phyloP scores from a whole-genome alignment of 2,329 filamentous ascomycete species.

The Chrysosporium queenslandicum region DNA sequence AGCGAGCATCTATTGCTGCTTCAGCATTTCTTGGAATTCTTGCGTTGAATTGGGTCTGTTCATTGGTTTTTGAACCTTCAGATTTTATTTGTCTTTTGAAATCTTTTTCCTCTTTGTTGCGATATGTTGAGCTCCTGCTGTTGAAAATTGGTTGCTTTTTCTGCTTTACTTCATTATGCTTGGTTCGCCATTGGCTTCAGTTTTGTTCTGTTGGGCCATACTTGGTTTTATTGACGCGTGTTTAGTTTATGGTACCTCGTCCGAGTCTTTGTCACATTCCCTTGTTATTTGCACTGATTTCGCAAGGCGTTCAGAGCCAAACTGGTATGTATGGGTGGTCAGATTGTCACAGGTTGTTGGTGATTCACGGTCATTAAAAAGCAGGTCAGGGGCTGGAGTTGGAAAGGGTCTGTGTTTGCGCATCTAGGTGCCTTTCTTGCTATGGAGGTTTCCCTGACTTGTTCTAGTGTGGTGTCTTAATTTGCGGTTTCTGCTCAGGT shows the following conservation, averaged over 20 bases:
- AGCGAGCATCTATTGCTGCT: background rate
- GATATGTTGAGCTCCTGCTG: background rate
- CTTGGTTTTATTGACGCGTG: background rate
- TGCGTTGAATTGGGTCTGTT: background rate
- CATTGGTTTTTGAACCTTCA: too few relatives aligned
- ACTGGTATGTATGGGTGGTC: slow-evolving; percentile 1
- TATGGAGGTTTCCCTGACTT: background rate
- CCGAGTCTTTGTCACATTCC: slow-evolving; percentile 1
- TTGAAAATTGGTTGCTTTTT: background rate
- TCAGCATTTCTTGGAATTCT: background rate
- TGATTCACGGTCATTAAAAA: slow-evolving; percentile 5
- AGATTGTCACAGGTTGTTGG: slow-evolving; percentile 2
- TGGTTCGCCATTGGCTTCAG: background rate
- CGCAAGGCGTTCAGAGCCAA: background rate
- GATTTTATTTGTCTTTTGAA: background rate
- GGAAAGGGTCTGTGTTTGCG: background rate
- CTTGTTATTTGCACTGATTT: background rate
- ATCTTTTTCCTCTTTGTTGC: background rate
- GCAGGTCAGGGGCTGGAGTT: background rate
- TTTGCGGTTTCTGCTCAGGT: slow-evolving; percentile 14
- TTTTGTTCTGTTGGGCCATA: background rate
- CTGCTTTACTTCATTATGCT: background rate
- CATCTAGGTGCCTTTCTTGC: background rate
- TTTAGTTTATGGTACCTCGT: background rate
- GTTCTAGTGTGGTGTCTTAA: background rate